Conservation (phyloP, 257 asterid species). For the Primulina tabacum region DNA sequence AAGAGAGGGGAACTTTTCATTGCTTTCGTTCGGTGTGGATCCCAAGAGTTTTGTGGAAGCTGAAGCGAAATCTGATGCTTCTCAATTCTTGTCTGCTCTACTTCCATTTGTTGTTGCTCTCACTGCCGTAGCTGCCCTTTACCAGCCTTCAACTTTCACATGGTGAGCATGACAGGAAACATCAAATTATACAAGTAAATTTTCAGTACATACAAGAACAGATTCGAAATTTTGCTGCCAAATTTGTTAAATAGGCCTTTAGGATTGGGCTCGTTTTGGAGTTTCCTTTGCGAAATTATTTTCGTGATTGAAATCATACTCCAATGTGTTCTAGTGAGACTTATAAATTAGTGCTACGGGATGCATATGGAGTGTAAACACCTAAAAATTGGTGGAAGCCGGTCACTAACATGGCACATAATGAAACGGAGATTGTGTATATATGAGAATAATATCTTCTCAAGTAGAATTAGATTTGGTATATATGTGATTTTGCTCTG, state of each 20-base stretch:
- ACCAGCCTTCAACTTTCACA: constrained; percentile 86
- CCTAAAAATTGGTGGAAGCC: too few species aligned
- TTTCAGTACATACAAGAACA: too few species aligned
- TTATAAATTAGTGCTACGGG: too few species aligned
- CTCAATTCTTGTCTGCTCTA: constrained; percentile 70
- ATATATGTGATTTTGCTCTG: not conserved
- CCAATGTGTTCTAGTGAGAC: too few species aligned
- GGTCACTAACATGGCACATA: too few species aligned
- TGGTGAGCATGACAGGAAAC: constrained; percentile 43
- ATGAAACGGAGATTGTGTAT: too few species aligned
- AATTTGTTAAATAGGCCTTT: not conserved
- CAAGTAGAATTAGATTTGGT: too few species aligned
- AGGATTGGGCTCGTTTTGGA: not conserved
- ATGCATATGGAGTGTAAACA: too few species aligned
- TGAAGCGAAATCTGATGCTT: constrained; percentile 50
- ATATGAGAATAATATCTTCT: too few species aligned
- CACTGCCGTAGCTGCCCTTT: constrained; percentile 86
- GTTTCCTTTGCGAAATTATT: constrained; percentile 19
- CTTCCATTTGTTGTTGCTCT: constrained; percentile 88
- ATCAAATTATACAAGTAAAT: too few species aligned
- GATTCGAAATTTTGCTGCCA: not conserved
- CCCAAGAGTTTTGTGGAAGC: constrained; percentile 33
- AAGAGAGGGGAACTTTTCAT: constrained; percentile 71
- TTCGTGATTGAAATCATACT: not conserved
- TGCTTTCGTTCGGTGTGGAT: constrained; percentile 67